Base-by-base conservation (phyloP, 495 filamentous ascomycete species). In the Hypoxylon cercidicola region DNA sequence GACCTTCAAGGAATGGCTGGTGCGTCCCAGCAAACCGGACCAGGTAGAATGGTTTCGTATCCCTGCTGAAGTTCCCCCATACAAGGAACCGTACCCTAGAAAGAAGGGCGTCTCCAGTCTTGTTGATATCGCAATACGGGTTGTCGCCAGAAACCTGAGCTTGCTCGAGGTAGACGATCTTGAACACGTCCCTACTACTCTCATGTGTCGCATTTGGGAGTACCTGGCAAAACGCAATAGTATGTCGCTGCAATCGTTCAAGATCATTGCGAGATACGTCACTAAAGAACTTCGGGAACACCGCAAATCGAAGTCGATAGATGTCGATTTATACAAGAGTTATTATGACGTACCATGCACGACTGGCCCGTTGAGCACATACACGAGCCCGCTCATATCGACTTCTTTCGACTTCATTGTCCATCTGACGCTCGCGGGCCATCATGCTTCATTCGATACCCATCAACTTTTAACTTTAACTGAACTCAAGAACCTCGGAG, bases 401-500 rank as follows among this genome's bases (percentile, higher is more conserved):
- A 32, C 35, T 9, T 48, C 54, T 11, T 63, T 67, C 19, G 61
- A 69, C 2, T 74, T 72, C 53, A 60, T 78, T n/a, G 56, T 63
- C 1, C 69, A 68, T 13, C 67, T 78, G 1, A 70, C 54, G 18
- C 44, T 78, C 35, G 55, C 52, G 18, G 67, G 65, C 25, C 3
- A n/a, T 10, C 8, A 20, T 4, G 23, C 60, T 25, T 13, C n/a
- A 0, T 64, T 73, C 32, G 23, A 32, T 3, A 52, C 69, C 0
- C 25, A 62, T 21, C 70, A 77, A 15, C 54, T 78, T n/a, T 28
- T 75, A 11, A 0, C 44, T 2, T 57, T 79, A 13, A 45, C 73
- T 3, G 16, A 57, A 4, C 48, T 79, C 15, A 67, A 59, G 40
- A 75, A 73, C 23, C 53, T 79, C 3, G 75, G 59, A 9, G 65